These are phyloP conservation scores for Calonectria crousiana DNA, from an alignment of 2,329 filamentous ascomycete genomes.

Conservation along the genomic window DNA sequence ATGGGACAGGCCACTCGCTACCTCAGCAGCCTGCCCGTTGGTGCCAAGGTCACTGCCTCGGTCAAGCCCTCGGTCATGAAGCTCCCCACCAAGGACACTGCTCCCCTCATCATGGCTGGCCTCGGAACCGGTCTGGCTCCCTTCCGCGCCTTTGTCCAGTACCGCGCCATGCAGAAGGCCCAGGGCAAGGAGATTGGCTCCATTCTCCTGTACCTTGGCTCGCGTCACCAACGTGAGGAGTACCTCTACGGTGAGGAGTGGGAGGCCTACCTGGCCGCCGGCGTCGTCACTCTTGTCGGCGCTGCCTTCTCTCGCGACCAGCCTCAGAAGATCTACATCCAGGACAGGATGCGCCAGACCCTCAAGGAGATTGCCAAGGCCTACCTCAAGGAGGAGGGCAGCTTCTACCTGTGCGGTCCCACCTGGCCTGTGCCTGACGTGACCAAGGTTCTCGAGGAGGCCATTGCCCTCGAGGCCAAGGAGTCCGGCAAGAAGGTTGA, in stretches of 20 bases:
- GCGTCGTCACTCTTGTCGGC: conserved; percentile 93
- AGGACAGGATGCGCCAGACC: conserved; percentile 95
- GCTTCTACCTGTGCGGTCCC: conserved; percentile 97
- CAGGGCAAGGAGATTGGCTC: conserved; percentile 95
- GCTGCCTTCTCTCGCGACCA: conserved; percentile 97
- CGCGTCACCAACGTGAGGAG: conserved; percentile 96
- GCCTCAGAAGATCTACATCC: conserved; percentile 98
- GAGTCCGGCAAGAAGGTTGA: conserved; percentile 83
- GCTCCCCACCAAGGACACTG: conserved; percentile 86
- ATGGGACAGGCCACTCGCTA: conserved; percentile 95
- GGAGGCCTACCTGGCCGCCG: conserved; percentile 97
- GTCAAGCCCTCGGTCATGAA: conserved; percentile 99
- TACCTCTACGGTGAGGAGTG: conserved; percentile 99
- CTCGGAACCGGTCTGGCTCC: conserved; percentile 97
- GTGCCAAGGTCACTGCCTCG: conserved; percentile 86
- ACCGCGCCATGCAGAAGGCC: conserved; percentile 98
- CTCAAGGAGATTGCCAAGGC: conserved; percentile 85
- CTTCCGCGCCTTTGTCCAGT: conserved; percentile 99
- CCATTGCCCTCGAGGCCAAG: conserved; percentile 82
- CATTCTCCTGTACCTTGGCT: conserved; percentile 96
- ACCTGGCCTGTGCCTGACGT: conserved; percentile 99
- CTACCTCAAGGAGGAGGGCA: conserved; percentile 88
- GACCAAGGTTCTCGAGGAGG: conserved; percentile 92
- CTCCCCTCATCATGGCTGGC: conserved; percentile 98
- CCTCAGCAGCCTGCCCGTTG: conserved; percentile 80